These are phyloP conservation scores for Pseudogymnoascus sp. DNA, from an alignment of 2,329 filamentous ascomycete species.

Conservation along the genomic window DNA sequence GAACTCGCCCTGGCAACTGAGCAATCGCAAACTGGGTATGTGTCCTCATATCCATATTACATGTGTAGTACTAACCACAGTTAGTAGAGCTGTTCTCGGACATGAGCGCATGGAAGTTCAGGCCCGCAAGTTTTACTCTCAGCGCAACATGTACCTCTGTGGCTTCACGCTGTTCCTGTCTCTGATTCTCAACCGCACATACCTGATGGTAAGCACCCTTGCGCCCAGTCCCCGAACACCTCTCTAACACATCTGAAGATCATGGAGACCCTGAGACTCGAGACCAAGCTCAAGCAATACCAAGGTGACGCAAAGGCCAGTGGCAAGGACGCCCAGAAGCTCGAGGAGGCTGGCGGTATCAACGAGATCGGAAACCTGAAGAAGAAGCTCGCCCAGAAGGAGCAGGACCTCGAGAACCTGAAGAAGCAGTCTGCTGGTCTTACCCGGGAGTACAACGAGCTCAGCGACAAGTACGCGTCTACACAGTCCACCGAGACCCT, in stretches of 20 bases:
- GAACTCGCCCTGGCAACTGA: slow-evolving; percentile 72
- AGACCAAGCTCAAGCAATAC: slow-evolving; percentile 81
- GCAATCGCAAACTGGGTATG: slow-evolving; percentile 29
- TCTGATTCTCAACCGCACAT: slow-evolving; percentile 97
- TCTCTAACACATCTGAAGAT: slow-evolving; percentile 84
- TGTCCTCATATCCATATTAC: not conserved
- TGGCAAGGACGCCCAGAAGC: slow-evolving; percentile 62
- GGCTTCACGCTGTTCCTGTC: slow-evolving; percentile 99
- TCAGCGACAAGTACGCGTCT: slow-evolving; percentile 72
- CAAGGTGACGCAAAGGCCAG: slow-evolving; percentile 57
- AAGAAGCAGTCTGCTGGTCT: slow-evolving; percentile 90
- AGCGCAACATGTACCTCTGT: slow-evolving; percentile 99
- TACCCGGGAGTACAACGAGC: slow-evolving; percentile 73
- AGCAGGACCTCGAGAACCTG: slow-evolving; percentile 73
- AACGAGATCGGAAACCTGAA: slow-evolving; percentile 65
- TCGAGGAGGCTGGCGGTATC: slow-evolving; percentile 63
- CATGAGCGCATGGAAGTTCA: slow-evolving; percentile 97
- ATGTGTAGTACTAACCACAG: slow-evolving; percentile 18
- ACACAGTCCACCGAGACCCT: slow-evolving; percentile 40
- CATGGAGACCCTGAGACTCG: slow-evolving; percentile 50
- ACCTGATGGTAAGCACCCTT: slow-evolving; percentile 65
- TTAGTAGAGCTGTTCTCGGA: slow-evolving; percentile 60
- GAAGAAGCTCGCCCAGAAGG: slow-evolving; percentile 62
- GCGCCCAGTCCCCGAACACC: slow-evolving; percentile 96
- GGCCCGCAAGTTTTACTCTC: slow-evolving; percentile 98